Conservation (phyloP, 1,284 basidiomycete species). For the Ustilago trichophora region DNA sequence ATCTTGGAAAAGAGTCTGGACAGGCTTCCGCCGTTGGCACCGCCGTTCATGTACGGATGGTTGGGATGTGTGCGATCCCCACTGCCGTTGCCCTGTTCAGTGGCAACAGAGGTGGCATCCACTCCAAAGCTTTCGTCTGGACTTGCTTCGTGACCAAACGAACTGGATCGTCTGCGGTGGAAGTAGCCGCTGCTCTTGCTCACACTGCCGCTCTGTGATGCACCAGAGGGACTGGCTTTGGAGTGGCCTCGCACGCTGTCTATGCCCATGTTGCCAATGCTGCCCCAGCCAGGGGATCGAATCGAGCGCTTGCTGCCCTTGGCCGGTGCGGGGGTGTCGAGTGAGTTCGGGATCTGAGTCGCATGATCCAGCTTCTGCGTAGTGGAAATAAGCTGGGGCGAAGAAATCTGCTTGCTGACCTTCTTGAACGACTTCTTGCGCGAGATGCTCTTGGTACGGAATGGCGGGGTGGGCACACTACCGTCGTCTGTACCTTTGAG, state of each 20-base stretch:
- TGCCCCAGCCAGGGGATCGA: constrained; percentile 30
- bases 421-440: constrained; percentile 50
- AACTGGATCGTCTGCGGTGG: constrained; percentile 51
- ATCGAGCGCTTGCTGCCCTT: constrained; percentile 1
- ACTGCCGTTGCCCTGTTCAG: too few relatives aligned
- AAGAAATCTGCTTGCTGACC: constrained; percentile 52
- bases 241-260: constrained; percentile 13
- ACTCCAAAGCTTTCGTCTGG: constrained; percentile 11
- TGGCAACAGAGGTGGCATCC: too few relatives aligned
- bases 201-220: constrained; percentile 15
- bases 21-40: constrained; percentile 28
- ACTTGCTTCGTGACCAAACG: constrained; percentile 49
- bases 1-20: constrained; percentile 51
- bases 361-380: constrained; percentile 54
- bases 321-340: constrained; percentile 7
- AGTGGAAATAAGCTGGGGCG: constrained; percentile 57
- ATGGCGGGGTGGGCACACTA: constrained; percentile 22
- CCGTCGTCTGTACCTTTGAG: constrained; percentile 52
- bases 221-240: constrained; percentile 12
- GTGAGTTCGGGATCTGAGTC: constrained; percentile 11
- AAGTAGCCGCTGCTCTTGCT: constrained; percentile 19
- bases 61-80: constrained; percentile 17
- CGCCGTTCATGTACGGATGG: constrained; percentile 40
- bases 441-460: constrained; percentile 49
- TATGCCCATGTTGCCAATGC: constrained; percentile 12